Conservation (phyloP, 441 rosid species). For the Jatropha podagrica region DNA sequence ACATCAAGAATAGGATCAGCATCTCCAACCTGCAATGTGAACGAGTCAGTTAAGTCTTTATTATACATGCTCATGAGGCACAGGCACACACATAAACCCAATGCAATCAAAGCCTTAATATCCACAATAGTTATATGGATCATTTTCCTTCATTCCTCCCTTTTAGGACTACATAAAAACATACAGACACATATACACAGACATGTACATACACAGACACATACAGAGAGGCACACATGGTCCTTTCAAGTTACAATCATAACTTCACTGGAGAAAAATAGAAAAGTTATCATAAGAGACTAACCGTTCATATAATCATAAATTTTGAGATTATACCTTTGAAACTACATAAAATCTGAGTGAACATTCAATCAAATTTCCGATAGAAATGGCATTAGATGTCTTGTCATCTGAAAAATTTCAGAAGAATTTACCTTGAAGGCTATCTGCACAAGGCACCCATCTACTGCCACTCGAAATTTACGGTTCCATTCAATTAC, state of each 20-base stretch:
- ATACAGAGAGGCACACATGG: not conserved
- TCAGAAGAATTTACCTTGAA: constrained; percentile 48
- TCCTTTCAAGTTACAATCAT: not conserved
- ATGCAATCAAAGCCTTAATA: not conserved
- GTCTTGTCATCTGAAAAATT: not conserved
- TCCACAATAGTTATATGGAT: not conserved
- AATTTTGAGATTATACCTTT: not conserved
- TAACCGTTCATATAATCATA: not conserved
- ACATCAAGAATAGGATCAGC: constrained; percentile 86
- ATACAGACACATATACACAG: not conserved
- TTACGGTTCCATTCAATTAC: constrained; percentile 70
- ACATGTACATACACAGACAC: not conserved
- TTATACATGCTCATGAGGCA: not conserved
- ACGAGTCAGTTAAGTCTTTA: constrained; percentile 20
- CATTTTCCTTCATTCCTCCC: not conserved
- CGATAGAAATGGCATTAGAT: not conserved
- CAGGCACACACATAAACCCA: not conserved
- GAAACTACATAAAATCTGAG: not conserved
- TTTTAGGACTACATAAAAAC: not conserved
- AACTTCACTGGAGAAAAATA: not conserved
- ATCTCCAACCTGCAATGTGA: constrained; percentile 70
- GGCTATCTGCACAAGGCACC: constrained; percentile 77
- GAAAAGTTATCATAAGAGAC: not conserved
- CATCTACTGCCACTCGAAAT: constrained; percentile 70
- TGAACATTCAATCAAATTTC: not conserved